Evolutionary conservation across 495 filamentous ascomycete species (phyloP).

Genomic region (Physcia stellaris): DNA sequence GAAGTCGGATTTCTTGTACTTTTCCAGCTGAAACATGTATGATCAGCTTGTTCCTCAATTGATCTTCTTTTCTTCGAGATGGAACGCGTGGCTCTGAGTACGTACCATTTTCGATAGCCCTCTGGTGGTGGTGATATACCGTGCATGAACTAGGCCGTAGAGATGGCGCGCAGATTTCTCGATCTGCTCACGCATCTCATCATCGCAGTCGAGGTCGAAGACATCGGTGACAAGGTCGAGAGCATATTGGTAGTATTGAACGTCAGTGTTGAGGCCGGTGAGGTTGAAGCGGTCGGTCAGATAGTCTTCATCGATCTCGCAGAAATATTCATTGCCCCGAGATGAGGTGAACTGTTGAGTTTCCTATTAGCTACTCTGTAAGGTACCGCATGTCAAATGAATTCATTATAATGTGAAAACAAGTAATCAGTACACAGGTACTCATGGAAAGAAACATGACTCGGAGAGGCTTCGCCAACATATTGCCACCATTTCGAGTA

Average conservation of each 20-base stretch:
- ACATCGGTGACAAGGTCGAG: conserved; percentile 99
- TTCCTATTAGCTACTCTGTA: no score
- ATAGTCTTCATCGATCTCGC: conserved; percentile 99
- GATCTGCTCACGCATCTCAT: conserved; percentile 94
- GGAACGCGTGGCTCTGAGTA: conserved; percentile 1
- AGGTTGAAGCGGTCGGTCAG: conserved; percentile 97
- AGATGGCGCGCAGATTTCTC: conserved; percentile 95
- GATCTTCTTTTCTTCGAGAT: neutral
- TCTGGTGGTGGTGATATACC: conserved; percentile 93
- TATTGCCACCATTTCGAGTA: no score
- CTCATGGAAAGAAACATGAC: no score
- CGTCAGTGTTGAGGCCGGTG: conserved; percentile 91
- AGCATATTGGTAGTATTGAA: conserved; percentile 97
- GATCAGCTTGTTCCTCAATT: neutral
- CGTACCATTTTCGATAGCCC: conserved; percentile 92
- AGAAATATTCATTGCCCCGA: conserved; percentile 97
- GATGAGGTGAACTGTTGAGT: conserved; percentile 99
- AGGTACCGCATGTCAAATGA: no score
- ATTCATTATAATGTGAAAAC: no score
- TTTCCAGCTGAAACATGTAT: conserved; percentile 57
- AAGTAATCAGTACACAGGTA: no score
- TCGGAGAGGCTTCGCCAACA: no score
- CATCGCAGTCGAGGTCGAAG: conserved; percentile 97
- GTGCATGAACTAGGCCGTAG: conserved; percentile 90
- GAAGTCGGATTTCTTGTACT: conserved; percentile 96